Percentiles rank a stretch among this genome's conserved stretches.
These are phyloP conservation scores for Dentipellis fragilis DNA, from an alignment of 768 basidiomycete species.

Conservation along the genomic window DNA sequence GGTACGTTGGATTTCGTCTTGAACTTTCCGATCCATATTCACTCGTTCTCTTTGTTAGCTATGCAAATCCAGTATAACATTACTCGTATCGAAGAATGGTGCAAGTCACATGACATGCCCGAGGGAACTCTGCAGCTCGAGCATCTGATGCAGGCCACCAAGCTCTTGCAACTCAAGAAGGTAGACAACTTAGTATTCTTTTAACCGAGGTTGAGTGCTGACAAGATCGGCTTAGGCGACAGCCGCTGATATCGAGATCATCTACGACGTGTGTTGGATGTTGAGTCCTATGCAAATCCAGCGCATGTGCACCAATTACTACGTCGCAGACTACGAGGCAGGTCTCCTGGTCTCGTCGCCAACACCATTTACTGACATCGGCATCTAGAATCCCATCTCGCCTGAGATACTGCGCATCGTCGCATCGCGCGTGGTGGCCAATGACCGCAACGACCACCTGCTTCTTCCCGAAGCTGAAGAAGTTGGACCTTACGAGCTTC, in stretches of 20 bases:
- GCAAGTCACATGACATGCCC: conserved; percentile 99
- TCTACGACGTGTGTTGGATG: conserved; percentile 99
- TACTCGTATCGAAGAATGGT: conserved; percentile 97
- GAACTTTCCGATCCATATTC: background rate
- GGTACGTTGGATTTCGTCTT: conserved; percentile 39
- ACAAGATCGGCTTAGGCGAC: conserved; percentile 49
- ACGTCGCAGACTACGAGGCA: conserved; percentile 98
- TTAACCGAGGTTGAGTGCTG: background rate
- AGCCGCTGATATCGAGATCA: conserved; percentile 93
- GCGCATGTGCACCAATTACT: conserved; percentile 98
- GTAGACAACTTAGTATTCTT: conserved; percentile 26
- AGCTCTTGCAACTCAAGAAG: conserved; percentile 96
- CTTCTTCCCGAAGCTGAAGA: conserved; percentile 96
- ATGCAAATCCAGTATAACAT: conserved; percentile 99
- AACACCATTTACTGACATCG: conserved; percentile 3
- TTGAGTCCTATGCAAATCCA: conserved; percentile 98
- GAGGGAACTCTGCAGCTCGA: conserved; percentile 96
- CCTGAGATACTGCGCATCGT: conserved; percentile 96
- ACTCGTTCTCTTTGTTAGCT: conserved; percentile 36
- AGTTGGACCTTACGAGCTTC: conserved; percentile 90
- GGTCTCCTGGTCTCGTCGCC: conserved; percentile 8
- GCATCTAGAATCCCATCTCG: conserved; percentile 79
- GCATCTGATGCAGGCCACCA: conserved; percentile 99
- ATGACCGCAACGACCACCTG: conserved; percentile 95
- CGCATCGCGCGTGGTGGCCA: conserved; percentile 88